Evolutionary conservation across 176 grass and related monocot genomes (phyloP).

Genomic region (Cenchrus fungigraminus): DNA sequence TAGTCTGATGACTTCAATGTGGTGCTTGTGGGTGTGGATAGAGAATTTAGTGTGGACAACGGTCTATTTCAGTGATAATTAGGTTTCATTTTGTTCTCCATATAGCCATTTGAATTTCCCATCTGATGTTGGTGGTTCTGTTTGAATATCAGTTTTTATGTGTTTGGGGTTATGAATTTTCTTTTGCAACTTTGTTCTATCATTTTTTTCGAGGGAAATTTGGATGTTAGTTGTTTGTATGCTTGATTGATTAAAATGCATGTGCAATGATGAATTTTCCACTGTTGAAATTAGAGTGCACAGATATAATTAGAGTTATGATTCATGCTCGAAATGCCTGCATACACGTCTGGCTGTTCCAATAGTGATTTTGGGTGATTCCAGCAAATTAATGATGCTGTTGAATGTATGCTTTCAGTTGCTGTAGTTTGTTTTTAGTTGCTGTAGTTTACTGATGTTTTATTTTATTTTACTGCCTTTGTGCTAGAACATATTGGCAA

Average conservation of each 20-base stretch:
- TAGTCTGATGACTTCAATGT: neutral
- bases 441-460: neutral
- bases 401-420: neutral
- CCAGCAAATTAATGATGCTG: neutral
- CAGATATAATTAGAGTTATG: neutral
- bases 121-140: neutral
- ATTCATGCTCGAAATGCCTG: neutral
- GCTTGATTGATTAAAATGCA: neutral
- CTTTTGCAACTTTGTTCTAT: neutral
- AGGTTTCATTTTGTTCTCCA: conserved; percentile 6
- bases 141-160: neutral
- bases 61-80: conserved; percentile 7
- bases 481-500: conserved; percentile 8
- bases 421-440: neutral
- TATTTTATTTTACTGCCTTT: conserved; percentile 2
- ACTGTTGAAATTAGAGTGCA: neutral
- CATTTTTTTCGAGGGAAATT: neutral
- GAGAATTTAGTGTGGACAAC: neutral
- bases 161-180: conserved; percentile 3
- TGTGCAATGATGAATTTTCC: neutral
- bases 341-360: neutral
- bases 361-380: neutral
- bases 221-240: neutral
- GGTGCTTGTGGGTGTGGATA: neutral
- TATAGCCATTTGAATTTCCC: neutral